A percentile compares a stretch with the other conserved stretches of the same genome.
phyloP scores from a whole-genome alignment of 1,284 basidiomycete species.

The Rugosomyces carneus region DNA sequence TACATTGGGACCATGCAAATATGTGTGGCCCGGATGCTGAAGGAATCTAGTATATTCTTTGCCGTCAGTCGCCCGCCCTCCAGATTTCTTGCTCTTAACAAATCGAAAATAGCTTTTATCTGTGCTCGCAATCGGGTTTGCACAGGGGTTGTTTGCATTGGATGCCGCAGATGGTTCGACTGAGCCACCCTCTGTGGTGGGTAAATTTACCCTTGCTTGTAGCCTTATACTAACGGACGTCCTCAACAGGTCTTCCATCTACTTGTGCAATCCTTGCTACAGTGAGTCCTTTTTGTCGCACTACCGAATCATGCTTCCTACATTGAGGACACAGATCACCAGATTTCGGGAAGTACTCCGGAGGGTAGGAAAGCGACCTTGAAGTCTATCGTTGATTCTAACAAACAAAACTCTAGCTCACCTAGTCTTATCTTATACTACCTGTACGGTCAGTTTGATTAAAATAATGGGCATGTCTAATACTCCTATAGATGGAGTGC shows the following conservation, averaged over 20 bases:
- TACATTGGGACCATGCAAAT: slow-evolving; percentile 85
- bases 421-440: slow-evolving; percentile 80
- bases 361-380: slow-evolving; percentile 32
- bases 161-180: slow-evolving; percentile 84
- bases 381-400: slow-evolving; percentile 9
- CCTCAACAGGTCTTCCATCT: slow-evolving; percentile 57
- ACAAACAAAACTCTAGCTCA: slow-evolving; percentile 32
- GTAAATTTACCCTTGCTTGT: slow-evolving; percentile 9
- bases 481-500: slow-evolving; percentile 68
- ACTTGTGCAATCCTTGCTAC: slow-evolving; percentile 76
- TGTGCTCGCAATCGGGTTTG: slow-evolving; percentile 79
- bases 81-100: background rate
- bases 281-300: slow-evolving; percentile 37
- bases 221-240: background rate
- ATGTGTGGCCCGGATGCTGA: slow-evolving; percentile 83
- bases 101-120: slow-evolving; percentile 60
- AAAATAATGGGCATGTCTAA: background rate
- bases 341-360: slow-evolving; percentile 65
- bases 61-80: slow-evolving; percentile 41
- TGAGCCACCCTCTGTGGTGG: slow-evolving; percentile 46
- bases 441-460: slow-evolving; percentile 39
- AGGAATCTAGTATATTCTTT: slow-evolving; percentile 93
- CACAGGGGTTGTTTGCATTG: slow-evolving; percentile 82
- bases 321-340: slow-evolving; percentile 53
- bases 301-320: background rate